phyloP scores from a whole-genome alignment of 2,329 filamentous ascomycete species.

The Cercospora zeina region DNA sequence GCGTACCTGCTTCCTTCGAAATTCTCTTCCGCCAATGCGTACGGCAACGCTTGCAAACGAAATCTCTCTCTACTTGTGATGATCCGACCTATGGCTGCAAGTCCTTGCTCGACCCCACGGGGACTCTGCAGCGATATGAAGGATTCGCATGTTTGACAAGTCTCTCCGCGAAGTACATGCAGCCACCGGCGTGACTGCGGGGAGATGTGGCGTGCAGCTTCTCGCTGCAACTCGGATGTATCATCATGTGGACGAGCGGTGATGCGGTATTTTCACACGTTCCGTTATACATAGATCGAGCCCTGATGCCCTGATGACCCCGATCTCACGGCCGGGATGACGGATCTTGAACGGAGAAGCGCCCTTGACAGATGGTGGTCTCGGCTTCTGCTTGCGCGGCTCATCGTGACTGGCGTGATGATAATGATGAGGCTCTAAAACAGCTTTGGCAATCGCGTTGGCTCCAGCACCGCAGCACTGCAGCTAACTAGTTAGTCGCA shows the following conservation, averaged over 20 bases:
- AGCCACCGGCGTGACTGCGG: constrained; percentile 8
- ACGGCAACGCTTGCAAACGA: too few relatives aligned
- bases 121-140: background rate
- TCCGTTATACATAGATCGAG: background rate
- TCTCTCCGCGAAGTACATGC: constrained; percentile 4
- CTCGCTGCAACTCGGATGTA: background rate
- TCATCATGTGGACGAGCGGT: background rate
- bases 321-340: background rate
- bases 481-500: background rate
- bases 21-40: too few relatives aligned
- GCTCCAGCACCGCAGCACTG: background rate
- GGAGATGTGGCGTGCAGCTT: constrained; percentile 6
- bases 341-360: background rate
- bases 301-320: background rate
- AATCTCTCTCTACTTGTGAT: background rate
- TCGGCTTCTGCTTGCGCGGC: constrained; percentile 2
- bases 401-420: background rate
- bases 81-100: background rate
- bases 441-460: background rate
- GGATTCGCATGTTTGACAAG: background rate
- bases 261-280: background rate
- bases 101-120: constrained; percentile 2
- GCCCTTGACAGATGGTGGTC: background rate
- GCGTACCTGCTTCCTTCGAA: background rate
- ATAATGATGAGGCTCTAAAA: background rate